A percentile compares a stretch with the other conserved stretches of the same genome.
Evolutionary conservation across 345 rosid species (phyloP).

Genomic region (Populus davidiana): DNA sequence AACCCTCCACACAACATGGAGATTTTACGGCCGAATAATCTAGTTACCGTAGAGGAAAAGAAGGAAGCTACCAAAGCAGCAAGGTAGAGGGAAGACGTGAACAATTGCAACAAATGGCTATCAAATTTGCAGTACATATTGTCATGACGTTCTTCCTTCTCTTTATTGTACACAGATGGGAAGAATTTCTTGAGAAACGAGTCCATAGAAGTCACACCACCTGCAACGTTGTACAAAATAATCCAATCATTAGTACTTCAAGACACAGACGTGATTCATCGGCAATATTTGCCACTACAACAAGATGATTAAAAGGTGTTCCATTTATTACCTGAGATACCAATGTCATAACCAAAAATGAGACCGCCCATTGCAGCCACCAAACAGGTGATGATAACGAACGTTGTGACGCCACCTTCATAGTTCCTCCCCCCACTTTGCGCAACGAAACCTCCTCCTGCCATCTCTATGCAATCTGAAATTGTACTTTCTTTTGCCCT

Average conservation of each 20-base stretch:
- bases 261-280: not conserved
- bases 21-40: constrained; percentile 36
- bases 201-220: constrained; percentile 79
- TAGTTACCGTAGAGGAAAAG: constrained; percentile 55
- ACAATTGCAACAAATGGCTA: constrained; percentile 54
- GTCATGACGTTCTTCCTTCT: constrained; percentile 23
- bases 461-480: constrained; percentile 26
- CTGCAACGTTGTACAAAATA: constrained; percentile 21
- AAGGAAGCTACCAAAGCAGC: constrained; percentile 66
- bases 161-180: constrained; percentile 44
- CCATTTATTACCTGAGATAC: constrained; percentile 54
- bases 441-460: constrained; percentile 48
- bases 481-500: too few relatives aligned
- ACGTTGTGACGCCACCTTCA: constrained; percentile 49
- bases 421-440: constrained; percentile 29
- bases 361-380: constrained; percentile 87
- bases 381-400: constrained; percentile 57
- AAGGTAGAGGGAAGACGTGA: constrained; percentile 76
- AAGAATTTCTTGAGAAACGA: constrained; percentile 58
- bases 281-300: not conserved
- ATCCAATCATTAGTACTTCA: not conserved
- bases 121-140: constrained; percentile 66
- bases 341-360: constrained; percentile 75
- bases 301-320: not conserved
- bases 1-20: constrained; percentile 39